Percentiles rank a stretch among this genome's conserved stretches.
phyloP scores from a whole-genome alignment of 2,329 filamentous ascomycete genomes.

The Fusarium caatingaense region DNA sequence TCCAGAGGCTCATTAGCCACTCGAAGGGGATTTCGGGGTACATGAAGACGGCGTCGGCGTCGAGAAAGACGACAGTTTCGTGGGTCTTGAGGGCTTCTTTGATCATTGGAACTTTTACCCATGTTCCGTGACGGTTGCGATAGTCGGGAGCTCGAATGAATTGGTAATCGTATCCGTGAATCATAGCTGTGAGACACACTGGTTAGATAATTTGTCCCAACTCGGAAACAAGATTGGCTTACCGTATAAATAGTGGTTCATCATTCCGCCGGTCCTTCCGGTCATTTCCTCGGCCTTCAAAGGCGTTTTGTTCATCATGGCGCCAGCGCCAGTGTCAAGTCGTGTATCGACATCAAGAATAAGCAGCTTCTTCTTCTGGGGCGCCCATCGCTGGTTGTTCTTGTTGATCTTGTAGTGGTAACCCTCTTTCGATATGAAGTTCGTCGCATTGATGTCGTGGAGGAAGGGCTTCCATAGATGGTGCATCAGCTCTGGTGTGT shows the following conservation, averaged over 20 bases:
- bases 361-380: constrained; percentile 37
- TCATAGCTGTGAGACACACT: constrained; percentile 40
- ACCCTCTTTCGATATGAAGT: constrained; percentile 22
- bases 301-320: constrained; percentile 26
- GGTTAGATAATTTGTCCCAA: background rate
- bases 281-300: constrained; percentile 31
- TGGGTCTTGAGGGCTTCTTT: constrained; percentile 53
- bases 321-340: constrained; percentile 27
- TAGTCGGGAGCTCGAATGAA: constrained; percentile 57
- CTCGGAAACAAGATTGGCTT: accelerated
- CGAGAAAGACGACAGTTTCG: constrained; percentile 57
- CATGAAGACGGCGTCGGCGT: constrained; percentile 57
- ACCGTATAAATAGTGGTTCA: constrained; percentile 43
- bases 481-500: constrained; percentile 22
- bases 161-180: constrained; percentile 63
- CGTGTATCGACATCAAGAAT: constrained; percentile 38
- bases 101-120: constrained; percentile 58
- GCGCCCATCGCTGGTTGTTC: constrained; percentile 16
- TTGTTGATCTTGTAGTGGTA: constrained; percentile 27
- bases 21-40: constrained; percentile 58
- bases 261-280: constrained; percentile 31
- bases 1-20: constrained; percentile 61
- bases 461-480: constrained; percentile 34
- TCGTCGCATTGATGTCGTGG: constrained; percentile 19
- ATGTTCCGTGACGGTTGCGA: constrained; percentile 56